A percentile compares a stretch with the other conserved stretches of the same genome.
Conservation (phyloP, 805 yeast species). For the Ogataea paradorogensis region DNA sequence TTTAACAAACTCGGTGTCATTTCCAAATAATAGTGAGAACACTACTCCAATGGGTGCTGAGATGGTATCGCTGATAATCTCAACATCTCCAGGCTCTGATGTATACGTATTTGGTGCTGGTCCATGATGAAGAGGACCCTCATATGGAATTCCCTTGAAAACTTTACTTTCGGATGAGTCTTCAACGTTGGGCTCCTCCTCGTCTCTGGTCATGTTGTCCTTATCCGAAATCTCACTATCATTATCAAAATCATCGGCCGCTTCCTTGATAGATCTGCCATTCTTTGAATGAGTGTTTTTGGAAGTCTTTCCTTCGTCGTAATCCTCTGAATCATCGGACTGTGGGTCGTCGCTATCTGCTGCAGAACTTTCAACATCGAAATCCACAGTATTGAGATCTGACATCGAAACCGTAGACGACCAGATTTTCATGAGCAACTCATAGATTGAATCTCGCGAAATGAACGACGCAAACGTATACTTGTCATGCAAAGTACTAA, state of each 20-base stretch:
- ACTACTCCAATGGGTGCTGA: constrained; percentile 67
- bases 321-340: constrained; percentile 26
- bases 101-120: constrained; percentile 40
- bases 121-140: constrained; percentile 38
- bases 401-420: constrained; percentile 38
- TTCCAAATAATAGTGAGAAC: constrained; percentile 59
- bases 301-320: constrained; percentile 15
- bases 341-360: constrained; percentile 32
- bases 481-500: constrained; percentile 60
- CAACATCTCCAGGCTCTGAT: constrained; percentile 48
- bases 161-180: constrained; percentile 23
- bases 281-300: constrained; percentile 11
- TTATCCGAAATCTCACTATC: constrained; percentile 30
- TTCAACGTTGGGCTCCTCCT: constrained; percentile 22
- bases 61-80: constrained; percentile 51
- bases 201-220: constrained; percentile 33
- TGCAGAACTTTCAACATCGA: constrained; percentile 23
- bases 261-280: constrained; percentile 11
- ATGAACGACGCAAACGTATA: constrained; percentile 65
- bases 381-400: constrained; percentile 17
- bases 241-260: constrained; percentile 24
- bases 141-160: constrained; percentile 38
- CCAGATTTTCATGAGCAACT: constrained; percentile 61
- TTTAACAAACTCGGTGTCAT: constrained; percentile 45
- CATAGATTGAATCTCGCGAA: constrained; percentile 53